phyloP scores from a whole-genome alignment of 106 monocot genomes.

The Cymbidium sinense region DNA sequence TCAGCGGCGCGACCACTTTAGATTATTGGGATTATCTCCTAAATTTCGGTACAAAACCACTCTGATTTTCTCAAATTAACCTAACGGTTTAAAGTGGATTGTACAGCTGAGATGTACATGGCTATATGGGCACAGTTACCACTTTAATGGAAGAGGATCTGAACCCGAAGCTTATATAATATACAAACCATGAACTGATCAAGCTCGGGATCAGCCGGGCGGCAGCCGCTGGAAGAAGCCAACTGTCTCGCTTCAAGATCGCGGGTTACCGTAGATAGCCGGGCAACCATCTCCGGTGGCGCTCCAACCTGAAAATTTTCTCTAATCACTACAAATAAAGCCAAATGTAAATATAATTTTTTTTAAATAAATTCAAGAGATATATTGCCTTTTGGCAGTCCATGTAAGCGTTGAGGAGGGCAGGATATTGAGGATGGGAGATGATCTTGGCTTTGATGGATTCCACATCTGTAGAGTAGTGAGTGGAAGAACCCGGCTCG shows the following conservation, averaged over 20 bases:
- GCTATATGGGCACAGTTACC: too few relatives aligned
- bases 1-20: too few relatives aligned
- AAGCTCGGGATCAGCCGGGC: constrained; percentile 70
- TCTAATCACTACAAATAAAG: background rate
- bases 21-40: too few relatives aligned
- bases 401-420: constrained; percentile 75
- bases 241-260: constrained; percentile 41
- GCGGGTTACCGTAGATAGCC: constrained; percentile 38
- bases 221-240: constrained; percentile 13
- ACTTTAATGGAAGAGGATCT: background rate
- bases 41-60: too few relatives aligned
- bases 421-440: constrained; percentile 83
- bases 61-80: too few relatives aligned
- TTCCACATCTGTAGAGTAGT: constrained; percentile 27
- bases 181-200: constrained; percentile 86
- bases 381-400: constrained; percentile 82
- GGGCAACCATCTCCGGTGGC: constrained; percentile 63
- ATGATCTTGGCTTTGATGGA: constrained; percentile 85
- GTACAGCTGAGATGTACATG: too few relatives aligned
- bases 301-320: constrained; percentile 63
- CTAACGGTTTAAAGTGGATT: too few relatives aligned
- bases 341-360: background rate
- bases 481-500: constrained; percentile 9
- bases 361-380: background rate
- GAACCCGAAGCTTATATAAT: background rate